Base-by-base conservation (phyloP, 768 basidiomycete genomes). In the Rubroboletus satanas region DNA sequence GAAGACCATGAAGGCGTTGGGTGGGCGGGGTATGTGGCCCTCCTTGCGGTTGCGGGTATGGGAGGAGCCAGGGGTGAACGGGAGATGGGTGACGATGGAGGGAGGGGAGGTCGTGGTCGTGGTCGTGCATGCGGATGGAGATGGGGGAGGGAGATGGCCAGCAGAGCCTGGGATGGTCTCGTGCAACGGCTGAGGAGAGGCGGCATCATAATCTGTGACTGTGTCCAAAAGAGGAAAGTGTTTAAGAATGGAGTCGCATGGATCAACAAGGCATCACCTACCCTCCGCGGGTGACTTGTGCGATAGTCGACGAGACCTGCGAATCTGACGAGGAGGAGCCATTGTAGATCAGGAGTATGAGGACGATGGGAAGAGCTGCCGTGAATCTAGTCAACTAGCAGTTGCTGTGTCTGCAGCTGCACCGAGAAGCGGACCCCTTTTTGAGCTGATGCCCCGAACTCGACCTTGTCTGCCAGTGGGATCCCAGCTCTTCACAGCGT, bases 1-100 rank as follows among this genome's bases (percentile, higher is more conserved):
- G 67, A 82, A 93, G 56, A 92, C 74, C 71, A 93, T 90, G 77
- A 93, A 95, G 10, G 90, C 86, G 64, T 94, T 95, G 52, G 87
- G 79, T 2, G 92, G 92, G 14, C 91, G 84, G 32, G 83, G 84
- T 36, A 92, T 80, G 65, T 84, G 84, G 35, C 75, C 76, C 10
- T 64, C 71, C 63, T 67, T 71, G 64, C 70, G 71, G 59, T 71
- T 75, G 52, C 75, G 74, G 0, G 67, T 68, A 51, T 78, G 78
- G 8, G 78, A 74, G n/a, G 73, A 67, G 31, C 72, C 71, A 21
- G 66, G 66, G 2, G 59, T 29, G 48, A 66, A 65, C 3, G 65
- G 59, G 44, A 67, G 60, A 48, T 72, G 67, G 8, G 69, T 68
- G 49, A 60, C 10, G 31, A 65, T 4, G 48, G 60, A 10, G 7